Conservation (phyloP, 495 filamentous ascomycete genomes). For the Aspergillus egyptiacus region DNA sequence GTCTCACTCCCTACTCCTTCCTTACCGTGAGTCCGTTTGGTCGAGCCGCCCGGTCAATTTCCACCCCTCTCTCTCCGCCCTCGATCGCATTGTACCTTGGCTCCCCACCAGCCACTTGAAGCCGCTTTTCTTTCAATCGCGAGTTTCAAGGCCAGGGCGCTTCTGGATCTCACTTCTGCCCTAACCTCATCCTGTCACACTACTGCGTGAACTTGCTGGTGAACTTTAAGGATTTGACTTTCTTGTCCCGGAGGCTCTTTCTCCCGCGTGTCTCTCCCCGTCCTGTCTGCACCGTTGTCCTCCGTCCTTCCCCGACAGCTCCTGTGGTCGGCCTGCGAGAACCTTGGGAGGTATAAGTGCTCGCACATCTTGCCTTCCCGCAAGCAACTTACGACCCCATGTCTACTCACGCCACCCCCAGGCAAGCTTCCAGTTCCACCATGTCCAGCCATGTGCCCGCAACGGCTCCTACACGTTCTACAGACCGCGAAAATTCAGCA, state of each 20-base stretch:
- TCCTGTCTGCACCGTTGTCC: slow-evolving; percentile 16
- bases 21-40: slow-evolving; percentile 18
- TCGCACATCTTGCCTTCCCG: background rate
- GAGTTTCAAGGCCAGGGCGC: background rate
- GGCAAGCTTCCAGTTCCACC: slow-evolving; percentile 21
- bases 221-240: slow-evolving; percentile 19
- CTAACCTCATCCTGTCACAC: background rate
- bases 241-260: slow-evolving; percentile 13
- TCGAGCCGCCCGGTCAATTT: slow-evolving; percentile 33
- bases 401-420: slow-evolving; percentile 24
- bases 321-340: slow-evolving; percentile 14
- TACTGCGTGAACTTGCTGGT: slow-evolving; percentile 10
- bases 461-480: slow-evolving; percentile 29
- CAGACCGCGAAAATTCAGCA: slow-evolving; percentile 30
- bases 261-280: slow-evolving; percentile 4
- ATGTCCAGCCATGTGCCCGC: slow-evolving; percentile 31
- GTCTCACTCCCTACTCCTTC: slow-evolving; percentile 15
- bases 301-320: slow-evolving; percentile 15
- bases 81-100: slow-evolving; percentile 16
- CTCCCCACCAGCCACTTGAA: slow-evolving; percentile 18
- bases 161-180: background rate
- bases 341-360: slow-evolving; percentile 8
- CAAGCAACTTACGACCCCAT: slow-evolving; percentile 15
- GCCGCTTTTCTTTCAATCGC: slow-evolving; percentile 11
- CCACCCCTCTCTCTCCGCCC: slow-evolving; percentile 37